Conservation (phyloP, 2,329 filamentous ascomycete species). For the Fusarium sp. region DNA sequence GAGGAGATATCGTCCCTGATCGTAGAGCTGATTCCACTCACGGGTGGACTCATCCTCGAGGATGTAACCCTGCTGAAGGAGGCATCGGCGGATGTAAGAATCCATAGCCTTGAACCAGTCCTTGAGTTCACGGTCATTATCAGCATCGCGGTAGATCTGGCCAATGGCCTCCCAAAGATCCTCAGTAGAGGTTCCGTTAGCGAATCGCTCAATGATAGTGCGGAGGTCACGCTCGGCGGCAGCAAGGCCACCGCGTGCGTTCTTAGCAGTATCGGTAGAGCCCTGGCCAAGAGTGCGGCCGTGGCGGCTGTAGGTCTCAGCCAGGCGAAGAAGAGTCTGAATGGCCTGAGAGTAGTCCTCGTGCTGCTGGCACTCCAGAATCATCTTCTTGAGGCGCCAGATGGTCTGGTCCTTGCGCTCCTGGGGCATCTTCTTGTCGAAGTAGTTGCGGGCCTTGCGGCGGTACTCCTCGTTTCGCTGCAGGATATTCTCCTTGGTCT, state of each 20-base stretch:
- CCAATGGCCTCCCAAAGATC: slow-evolving; percentile 88
- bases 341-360: slow-evolving; percentile 94
- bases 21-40: slow-evolving; percentile 86
- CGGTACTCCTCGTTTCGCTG: slow-evolving; percentile 56
- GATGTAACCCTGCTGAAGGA: slow-evolving; percentile 91
- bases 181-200: slow-evolving; percentile 89
- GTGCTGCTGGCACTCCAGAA: slow-evolving; percentile 95
- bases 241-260: slow-evolving; percentile 73
- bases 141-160: slow-evolving; percentile 85
- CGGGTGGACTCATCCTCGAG: slow-evolving; percentile 81
- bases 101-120: slow-evolving; percentile 87
- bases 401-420: slow-evolving; percentile 93
- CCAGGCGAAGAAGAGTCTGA: slow-evolving; percentile 82
- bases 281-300: slow-evolving; percentile 72
- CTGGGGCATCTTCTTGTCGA: slow-evolving; percentile 86
- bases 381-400: slow-evolving; percentile 95
- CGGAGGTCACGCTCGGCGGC: slow-evolving; percentile 79
- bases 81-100: slow-evolving; percentile 79
- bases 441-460: slow-evolving; percentile 73
- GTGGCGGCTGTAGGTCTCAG: slow-evolving; percentile 85
- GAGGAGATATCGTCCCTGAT: slow-evolving; percentile 85
- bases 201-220: slow-evolving; percentile 92
- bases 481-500: slow-evolving; percentile 63
- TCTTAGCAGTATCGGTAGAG: slow-evolving; percentile 74
- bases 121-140: slow-evolving; percentile 85